A percentile compares a stretch with the other conserved stretches of the same genome.
These are phyloP conservation scores for Chrysosporium queenslandicum DNA, from an alignment of 2,329 filamentous ascomycete species.

Conservation along the genomic window DNA sequence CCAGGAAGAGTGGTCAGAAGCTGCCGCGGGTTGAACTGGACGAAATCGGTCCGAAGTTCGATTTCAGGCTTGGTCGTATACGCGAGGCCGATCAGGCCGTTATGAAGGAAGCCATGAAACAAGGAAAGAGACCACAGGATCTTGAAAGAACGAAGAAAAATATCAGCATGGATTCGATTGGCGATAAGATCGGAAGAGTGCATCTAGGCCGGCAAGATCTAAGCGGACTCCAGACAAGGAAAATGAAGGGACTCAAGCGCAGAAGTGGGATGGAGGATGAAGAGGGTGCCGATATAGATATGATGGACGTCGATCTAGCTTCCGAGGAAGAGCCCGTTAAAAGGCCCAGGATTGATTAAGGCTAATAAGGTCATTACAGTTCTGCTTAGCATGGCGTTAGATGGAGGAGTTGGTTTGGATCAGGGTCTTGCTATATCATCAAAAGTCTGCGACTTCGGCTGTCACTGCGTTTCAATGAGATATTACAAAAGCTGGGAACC, in stretches of 20 bases:
- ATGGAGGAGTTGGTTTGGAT: not conserved
- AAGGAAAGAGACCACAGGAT: conserved; percentile 54
- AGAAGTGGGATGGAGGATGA: conserved; percentile 53
- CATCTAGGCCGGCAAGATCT: conserved; percentile 89
- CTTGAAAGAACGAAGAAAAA: conserved; percentile 79
- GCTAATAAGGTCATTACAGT: not conserved
- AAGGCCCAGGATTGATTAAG: conserved; percentile 21
- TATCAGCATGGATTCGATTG: conserved; percentile 78
- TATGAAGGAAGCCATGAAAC: conserved; percentile 85
- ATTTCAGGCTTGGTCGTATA: conserved; percentile 74
- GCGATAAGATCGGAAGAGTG: conserved; percentile 91
- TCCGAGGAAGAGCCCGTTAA: conserved; percentile 29
- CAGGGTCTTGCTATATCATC: not conserved
- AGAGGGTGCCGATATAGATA: conserved; percentile 41
- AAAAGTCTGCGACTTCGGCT: not conserved
- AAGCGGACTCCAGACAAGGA: conserved; percentile 76
- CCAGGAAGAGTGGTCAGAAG: conserved; percentile 75
- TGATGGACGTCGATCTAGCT: conserved; percentile 37
- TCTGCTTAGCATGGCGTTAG: conserved; percentile 15
- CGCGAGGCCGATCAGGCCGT: conserved; percentile 67
- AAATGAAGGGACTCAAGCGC: conserved; percentile 98
- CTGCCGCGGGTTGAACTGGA: conserved; percentile 86
- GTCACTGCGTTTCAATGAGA: not conserved
- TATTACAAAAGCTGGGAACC: not conserved
- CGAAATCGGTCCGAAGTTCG: conserved; percentile 89